Conservation (phyloP, 441 rosid genomes). For the Gossypium schwendimanii region DNA sequence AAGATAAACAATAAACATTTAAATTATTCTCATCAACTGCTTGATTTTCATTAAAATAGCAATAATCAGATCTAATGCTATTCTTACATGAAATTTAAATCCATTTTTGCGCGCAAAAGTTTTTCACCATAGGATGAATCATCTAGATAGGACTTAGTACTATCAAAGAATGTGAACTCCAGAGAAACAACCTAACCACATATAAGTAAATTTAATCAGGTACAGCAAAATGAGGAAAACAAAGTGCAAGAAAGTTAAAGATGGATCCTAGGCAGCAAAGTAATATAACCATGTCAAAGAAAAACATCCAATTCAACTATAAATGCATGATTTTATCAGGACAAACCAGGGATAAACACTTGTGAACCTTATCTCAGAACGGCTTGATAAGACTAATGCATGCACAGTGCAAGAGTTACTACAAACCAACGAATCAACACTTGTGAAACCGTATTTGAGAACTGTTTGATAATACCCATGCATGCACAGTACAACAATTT, state of each 20-base stretch:
- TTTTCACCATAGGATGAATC: conserved; percentile 78
- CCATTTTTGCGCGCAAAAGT: conserved; percentile 94
- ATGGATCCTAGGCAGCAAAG: conserved; percentile 6
- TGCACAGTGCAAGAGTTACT: background rate
- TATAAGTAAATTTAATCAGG: conserved; percentile 12
- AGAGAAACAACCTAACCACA: conserved; percentile 78
- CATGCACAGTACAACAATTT: background rate
- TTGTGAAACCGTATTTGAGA: background rate
- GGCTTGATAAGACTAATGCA: background rate
- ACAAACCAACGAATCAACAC: background rate
- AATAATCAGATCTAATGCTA: background rate
- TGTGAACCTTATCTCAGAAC: background rate
- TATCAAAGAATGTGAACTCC: conserved; percentile 95
- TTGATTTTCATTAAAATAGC: background rate
- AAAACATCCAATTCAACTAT: background rate
- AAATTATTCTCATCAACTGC: background rate
- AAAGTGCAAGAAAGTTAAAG: conserved; percentile 12
- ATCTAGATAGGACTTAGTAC: conserved; percentile 80
- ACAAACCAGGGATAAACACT: conserved; percentile 3
- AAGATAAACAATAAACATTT: background rate
- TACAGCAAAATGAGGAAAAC: background rate
- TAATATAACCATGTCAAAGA: conserved; percentile 3
- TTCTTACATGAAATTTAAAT: conserved; percentile 94
- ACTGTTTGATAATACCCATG: background rate
- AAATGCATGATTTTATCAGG: background rate